A percentile compares a stretch with the other conserved stretches of the same genome.
These are phyloP conservation scores for Ceratocystis cacaofunesta DNA, from an alignment of 2,329 filamentous ascomycete genomes.

Conservation along the genomic window DNA sequence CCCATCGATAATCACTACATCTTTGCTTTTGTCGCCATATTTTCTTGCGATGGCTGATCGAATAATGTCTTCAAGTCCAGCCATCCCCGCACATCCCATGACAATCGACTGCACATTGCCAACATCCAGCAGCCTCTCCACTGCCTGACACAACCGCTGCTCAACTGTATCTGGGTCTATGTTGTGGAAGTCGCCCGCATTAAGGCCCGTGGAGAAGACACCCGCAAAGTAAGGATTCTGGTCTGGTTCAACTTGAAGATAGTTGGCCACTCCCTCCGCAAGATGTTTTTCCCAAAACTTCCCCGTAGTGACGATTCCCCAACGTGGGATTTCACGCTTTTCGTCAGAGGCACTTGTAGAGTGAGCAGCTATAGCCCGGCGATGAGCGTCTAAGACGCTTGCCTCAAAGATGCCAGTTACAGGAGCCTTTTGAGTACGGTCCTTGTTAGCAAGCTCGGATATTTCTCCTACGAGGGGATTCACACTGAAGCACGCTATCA, in stretches of 20 bases:
- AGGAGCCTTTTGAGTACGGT: conserved; percentile 26
- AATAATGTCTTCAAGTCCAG: conserved; percentile 65
- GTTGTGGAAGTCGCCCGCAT: conserved; percentile 64
- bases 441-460: conserved; percentile 20
- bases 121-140: conserved; percentile 45
- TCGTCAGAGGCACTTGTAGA: neutral
- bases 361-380: conserved; percentile 25
- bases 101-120: conserved; percentile 51
- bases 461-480: conserved; percentile 60
- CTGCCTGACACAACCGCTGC: conserved; percentile 52
- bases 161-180: conserved; percentile 49
- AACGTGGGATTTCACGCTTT: conserved; percentile 31
- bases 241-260: conserved; percentile 42
- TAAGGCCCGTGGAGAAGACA: conserved; percentile 67
- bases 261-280: conserved; percentile 44
- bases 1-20: conserved; percentile 62
- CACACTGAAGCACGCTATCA: conserved; percentile 78
- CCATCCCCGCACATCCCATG: conserved; percentile 85
- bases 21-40: conserved; percentile 40
- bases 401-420: conserved; percentile 83
- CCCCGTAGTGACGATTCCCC: conserved; percentile 83
- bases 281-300: conserved; percentile 68
- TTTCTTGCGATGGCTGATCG: conserved; percentile 50
- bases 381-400: conserved; percentile 50
- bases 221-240: conserved; percentile 45